Percentiles rank a stretch among this genome's conserved stretches.
Conservation (phyloP, 1,139 yeast species). For the Debaryomyces sp. region DNA sequence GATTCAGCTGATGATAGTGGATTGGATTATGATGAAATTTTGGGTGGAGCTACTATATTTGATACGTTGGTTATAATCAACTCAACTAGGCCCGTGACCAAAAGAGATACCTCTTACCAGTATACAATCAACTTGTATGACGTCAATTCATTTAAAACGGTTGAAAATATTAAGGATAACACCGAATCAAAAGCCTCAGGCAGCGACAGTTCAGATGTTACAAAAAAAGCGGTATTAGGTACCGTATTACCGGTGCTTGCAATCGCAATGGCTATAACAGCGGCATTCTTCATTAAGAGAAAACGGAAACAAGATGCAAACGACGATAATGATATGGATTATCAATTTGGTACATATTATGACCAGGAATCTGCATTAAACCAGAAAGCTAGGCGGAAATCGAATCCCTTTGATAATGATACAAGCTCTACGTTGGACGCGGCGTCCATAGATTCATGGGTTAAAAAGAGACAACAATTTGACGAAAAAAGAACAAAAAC, state of each 20-base stretch:
- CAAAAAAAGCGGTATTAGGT: conserved; percentile 37
- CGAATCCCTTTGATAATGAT: conserved; percentile 28
- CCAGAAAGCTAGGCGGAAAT: neutral
- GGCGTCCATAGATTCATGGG: conserved; percentile 53
- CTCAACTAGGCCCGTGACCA: conserved; percentile 19
- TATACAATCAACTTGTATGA: conserved; percentile 33
- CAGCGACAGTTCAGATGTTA: neutral
- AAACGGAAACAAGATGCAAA: conserved; percentile 20
- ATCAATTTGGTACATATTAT: conserved; percentile 37
- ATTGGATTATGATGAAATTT: conserved; percentile 23
- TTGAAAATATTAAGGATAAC: conserved; percentile 22
- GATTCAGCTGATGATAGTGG: conserved; percentile 17
- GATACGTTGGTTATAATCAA: conserved; percentile 42
- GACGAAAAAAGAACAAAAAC: conserved; percentile 32
- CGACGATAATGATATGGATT: conserved; percentile 33
- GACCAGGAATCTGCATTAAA: conserved; percentile 16
- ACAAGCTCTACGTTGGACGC: conserved; percentile 41
- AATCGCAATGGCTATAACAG: conserved; percentile 20
- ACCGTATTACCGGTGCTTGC: conserved; percentile 37
- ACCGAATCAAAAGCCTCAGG: neutral
- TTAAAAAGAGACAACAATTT: conserved; percentile 51
- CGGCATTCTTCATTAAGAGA: conserved; percentile 21
- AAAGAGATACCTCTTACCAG: conserved; percentile 11
- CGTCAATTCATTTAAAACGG: conserved; percentile 23
- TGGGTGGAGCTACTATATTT: conserved; percentile 49